phyloP scores from a whole-genome alignment of 2,329 filamentous ascomycete species.

The Aspergillus neotritici region DNA sequence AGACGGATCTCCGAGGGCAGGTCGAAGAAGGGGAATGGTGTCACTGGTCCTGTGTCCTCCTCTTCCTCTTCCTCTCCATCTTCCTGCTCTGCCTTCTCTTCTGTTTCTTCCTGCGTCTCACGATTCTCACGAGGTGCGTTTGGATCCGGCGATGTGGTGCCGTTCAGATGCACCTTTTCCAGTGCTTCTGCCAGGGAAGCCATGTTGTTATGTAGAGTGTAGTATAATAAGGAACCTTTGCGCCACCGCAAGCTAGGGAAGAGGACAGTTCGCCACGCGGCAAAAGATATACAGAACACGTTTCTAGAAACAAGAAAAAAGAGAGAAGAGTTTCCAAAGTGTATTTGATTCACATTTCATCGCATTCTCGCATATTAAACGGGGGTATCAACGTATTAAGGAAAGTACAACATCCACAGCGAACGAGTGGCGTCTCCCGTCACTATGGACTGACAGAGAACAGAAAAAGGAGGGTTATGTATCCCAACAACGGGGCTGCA shows the following conservation, averaged over 20 bases:
- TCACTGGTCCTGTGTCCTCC: constrained; percentile 7
- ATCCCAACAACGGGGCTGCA: constrained; percentile 46
- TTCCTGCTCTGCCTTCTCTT: constrained; percentile 10
- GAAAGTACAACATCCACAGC: too few species aligned
- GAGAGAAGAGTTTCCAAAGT: constrained; percentile 6
- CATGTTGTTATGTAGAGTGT: constrained; percentile 9
- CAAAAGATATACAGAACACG: background rate
- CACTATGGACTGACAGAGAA: background rate
- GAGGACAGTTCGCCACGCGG: too few species aligned
- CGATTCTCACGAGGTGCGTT: too few species aligned
- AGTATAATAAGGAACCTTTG: background rate
- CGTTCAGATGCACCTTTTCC: constrained; percentile 21
- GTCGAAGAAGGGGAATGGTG: constrained; percentile 48
- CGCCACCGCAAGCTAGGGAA: too few species aligned
- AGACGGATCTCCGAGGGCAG: constrained; percentile 50
- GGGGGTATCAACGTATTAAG: constrained; percentile 12
- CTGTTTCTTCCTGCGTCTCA: background rate
- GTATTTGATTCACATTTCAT: constrained; percentile 15
- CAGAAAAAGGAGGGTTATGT: constrained; percentile 26
- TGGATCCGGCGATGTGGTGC: constrained; percentile 1
- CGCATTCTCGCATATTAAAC: constrained; percentile 19
- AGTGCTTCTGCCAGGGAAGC: constrained; percentile 18
- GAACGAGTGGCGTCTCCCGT: too few species aligned
- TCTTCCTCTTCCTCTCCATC: constrained; percentile 17
- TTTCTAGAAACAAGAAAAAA: constrained; percentile 14